Conservation (phyloP, 352 stramenopile species). For the Globisporangium lucens region DNA sequence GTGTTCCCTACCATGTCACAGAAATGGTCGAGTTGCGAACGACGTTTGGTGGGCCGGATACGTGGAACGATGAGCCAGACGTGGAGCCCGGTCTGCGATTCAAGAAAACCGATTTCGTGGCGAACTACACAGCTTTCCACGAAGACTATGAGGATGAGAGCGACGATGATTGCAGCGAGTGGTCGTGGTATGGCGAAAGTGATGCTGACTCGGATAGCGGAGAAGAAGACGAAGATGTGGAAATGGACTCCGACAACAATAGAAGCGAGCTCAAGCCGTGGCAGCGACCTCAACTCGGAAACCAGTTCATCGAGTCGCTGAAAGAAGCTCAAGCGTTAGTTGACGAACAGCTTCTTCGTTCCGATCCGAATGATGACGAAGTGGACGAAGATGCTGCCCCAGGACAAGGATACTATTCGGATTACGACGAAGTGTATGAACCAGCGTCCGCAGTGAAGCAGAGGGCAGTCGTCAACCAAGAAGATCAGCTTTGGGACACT, state of each 20-base stretch:
- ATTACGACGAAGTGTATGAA: constrained; percentile 50
- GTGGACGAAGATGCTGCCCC: constrained; percentile 34
- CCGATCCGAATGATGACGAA: constrained; percentile 30
- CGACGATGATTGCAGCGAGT: constrained; percentile 46
- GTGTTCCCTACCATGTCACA: constrained; percentile 55
- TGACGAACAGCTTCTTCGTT: constrained; percentile 38
- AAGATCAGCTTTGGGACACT: constrained; percentile 54
- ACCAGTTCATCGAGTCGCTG: constrained; percentile 47
- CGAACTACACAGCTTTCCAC: constrained; percentile 46
- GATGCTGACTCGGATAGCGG: constrained; percentile 46
- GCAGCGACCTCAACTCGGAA: constrained; percentile 22
- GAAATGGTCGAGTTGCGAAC: constrained; percentile 60
- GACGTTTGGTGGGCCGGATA: constrained; percentile 21
- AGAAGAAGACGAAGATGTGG: constrained; percentile 21
- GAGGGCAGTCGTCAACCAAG: constrained; percentile 16
- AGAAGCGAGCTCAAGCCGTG: constrained; percentile 17
- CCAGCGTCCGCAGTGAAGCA: constrained; percentile 22
- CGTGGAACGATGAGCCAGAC: constrained; percentile 44
- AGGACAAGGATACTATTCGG: constrained; percentile 74
- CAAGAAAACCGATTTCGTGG: constrained; percentile 61
- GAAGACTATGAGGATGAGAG: constrained; percentile 43
- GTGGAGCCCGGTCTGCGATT: constrained; percentile 44
- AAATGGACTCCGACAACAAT: constrained; percentile 16
- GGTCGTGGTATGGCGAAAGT: constrained; percentile 58
- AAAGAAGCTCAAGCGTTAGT: constrained; percentile 39